Evolutionary conservation across 1,284 basidiomycete genomes (phyloP).

Genomic region (Vanrija pseudolonga): DNA sequence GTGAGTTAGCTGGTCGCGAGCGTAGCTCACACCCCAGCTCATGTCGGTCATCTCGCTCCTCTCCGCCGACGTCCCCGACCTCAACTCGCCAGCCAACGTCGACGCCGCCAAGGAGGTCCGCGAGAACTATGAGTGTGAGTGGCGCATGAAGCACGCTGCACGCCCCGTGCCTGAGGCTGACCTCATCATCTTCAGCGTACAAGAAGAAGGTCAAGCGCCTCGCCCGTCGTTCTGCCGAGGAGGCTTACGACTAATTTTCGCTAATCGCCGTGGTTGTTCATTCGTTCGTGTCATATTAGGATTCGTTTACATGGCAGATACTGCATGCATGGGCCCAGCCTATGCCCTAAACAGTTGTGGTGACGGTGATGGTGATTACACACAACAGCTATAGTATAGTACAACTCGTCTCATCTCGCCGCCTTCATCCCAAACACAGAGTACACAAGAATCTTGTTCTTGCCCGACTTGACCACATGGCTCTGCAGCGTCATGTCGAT

Average conservation of each 20-base stretch:
- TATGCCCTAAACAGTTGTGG: too few species aligned
- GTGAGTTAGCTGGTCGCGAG: slow-evolving; percentile 55
- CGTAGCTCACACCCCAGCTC: slow-evolving; percentile 58
- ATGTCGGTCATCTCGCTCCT: slow-evolving; percentile 93
- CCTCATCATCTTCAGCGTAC: slow-evolving; percentile 56
- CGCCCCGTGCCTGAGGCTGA: neutral
- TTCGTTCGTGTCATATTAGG: too few species aligned
- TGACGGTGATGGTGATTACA: neutral
- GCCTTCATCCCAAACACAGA: slow-evolving; percentile 12
- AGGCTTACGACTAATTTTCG: slow-evolving; percentile 62
- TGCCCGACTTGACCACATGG: slow-evolving; percentile 1
- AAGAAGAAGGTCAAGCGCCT: slow-evolving; percentile 89
- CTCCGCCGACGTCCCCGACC: slow-evolving; percentile 86
- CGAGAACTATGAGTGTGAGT: slow-evolving; percentile 63
- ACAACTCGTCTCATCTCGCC: neutral
- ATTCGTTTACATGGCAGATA: neutral
- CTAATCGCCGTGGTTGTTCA: too few species aligned
- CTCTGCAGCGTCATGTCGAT: slow-evolving; percentile 34
- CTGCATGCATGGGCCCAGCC: neutral
- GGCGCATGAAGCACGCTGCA: neutral
- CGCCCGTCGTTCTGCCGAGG: slow-evolving; percentile 78
- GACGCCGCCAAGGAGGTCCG: slow-evolving; percentile 91
- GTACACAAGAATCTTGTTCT: neutral
- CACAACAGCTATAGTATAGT: neutral
- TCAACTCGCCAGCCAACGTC: slow-evolving; percentile 94